A percentile compares a stretch with the other conserved stretches of the same genome.
phyloP scores from a whole-genome alignment of 2,329 filamentous ascomycete species.

The Neonectria ditissima region DNA sequence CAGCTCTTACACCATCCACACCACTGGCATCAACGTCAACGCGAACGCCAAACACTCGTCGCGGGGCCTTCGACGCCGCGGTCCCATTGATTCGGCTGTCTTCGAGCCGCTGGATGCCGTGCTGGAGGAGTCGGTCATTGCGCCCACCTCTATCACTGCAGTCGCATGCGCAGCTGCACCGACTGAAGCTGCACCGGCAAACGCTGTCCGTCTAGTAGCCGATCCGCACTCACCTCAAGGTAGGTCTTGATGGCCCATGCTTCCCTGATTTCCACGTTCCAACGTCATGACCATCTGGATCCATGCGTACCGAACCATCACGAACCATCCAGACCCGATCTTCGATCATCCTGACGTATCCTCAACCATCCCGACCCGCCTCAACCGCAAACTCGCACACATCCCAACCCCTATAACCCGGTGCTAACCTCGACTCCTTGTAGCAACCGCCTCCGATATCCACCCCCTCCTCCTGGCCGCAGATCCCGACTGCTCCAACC shows the following conservation, averaged over 20 bases:
- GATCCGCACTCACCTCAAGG: conserved; percentile 27
- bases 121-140: conserved; percentile 44
- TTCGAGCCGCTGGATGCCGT: conserved; percentile 51
- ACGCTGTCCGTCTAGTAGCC: conserved; percentile 8
- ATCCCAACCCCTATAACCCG: background rate
- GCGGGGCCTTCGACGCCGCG: conserved; percentile 46
- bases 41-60: conserved; percentile 34
- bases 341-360: background rate
- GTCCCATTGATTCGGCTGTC: conserved; percentile 46
- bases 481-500: conserved; percentile 38
- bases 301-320: background rate
- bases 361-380: conserved; percentile 1
- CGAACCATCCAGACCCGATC: background rate
- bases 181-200: conserved; percentile 16
- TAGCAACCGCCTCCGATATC: conserved; percentile 24
- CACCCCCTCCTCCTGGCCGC: conserved; percentile 45
- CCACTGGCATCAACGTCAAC: background rate
- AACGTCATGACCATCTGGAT: background rate
- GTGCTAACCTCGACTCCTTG: conserved; percentile 31
- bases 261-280: background rate
- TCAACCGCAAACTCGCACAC: background rate
- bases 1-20: conserved; percentile 7
- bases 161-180: conserved; percentile 11
- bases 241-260: conserved; percentile 24
- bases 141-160: conserved; percentile 17